These are phyloP conservation scores for Aspergillus nomiae DNA, from an alignment of 2,329 filamentous ascomycete genomes.

Conservation along the genomic window DNA sequence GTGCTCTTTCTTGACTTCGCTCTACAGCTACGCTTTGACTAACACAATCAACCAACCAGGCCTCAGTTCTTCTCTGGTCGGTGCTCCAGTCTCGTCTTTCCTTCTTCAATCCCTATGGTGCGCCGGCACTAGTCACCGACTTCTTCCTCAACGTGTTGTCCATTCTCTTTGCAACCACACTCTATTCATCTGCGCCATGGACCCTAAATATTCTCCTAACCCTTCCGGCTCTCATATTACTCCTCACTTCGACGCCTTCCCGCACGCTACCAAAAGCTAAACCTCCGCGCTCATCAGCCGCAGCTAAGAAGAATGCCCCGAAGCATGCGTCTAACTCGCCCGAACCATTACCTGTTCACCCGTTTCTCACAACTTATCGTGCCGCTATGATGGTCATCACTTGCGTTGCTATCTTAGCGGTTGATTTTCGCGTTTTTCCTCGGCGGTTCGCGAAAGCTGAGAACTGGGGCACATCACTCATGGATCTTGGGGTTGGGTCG, in stretches of 20 bases:
- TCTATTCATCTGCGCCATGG: conserved; percentile 75
- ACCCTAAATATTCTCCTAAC: conserved; percentile 75
- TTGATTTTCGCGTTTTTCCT: conserved; percentile 92
- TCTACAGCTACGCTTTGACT: background rate
- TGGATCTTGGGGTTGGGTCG: conserved; percentile 96
- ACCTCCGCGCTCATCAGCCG: conserved; percentile 28
- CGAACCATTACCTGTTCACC: conserved; percentile 73
- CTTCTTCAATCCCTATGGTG: conserved; percentile 77
- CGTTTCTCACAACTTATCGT: conserved; percentile 89
- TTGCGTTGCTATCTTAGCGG: conserved; percentile 89
- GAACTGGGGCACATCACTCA: conserved; percentile 98
- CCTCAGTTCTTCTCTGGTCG: conserved; percentile 84
- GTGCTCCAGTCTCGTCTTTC: conserved; percentile 79
- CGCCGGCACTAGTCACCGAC: conserved; percentile 71
- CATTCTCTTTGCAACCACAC: conserved; percentile 80
- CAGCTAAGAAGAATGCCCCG: conserved; percentile 24
- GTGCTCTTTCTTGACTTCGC: background rate
- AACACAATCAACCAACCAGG: conserved; percentile 52
- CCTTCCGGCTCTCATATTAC: conserved; percentile 68
- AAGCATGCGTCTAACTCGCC: conserved; percentile 28
- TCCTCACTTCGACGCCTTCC: conserved; percentile 42
- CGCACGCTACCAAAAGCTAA: conserved; percentile 37
- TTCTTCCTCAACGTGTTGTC: conserved; percentile 83
- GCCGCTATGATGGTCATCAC: conserved; percentile 90
- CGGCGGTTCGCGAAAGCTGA: conserved; percentile 96